Conservation (phyloP, 257 asterid genomes). For the Parsonsia alboflavescens region DNA sequence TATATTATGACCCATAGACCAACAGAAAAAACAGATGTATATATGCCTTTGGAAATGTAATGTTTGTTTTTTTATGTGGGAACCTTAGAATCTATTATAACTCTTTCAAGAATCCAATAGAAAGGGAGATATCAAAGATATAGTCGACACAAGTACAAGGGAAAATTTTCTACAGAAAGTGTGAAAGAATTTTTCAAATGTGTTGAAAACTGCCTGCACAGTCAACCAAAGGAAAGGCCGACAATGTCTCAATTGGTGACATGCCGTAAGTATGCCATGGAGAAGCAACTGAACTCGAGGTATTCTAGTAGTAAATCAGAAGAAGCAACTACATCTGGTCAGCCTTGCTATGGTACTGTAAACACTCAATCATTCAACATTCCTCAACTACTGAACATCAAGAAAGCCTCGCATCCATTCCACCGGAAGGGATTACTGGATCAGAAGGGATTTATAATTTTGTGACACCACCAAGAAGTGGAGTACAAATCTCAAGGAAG, state of each 20-base stretch:
- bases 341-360: no score
- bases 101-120: no score
- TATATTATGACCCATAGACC: conserved; percentile 2
- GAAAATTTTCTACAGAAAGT: not conserved
- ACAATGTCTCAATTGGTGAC: conserved; percentile 15
- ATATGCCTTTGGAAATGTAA: conserved; percentile 18
- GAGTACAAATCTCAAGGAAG: no score
- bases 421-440: not conserved
- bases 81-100: no score
- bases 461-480: not conserved
- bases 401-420: not conserved
- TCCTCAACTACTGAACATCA: not conserved
- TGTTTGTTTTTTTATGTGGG: conserved; percentile 18
- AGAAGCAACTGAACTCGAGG: not conserved
- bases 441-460: not conserved
- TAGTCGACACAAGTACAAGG: not conserved
- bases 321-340: not conserved
- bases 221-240: conserved; percentile 10
- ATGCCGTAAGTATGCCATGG: not conserved
- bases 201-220: not conserved
- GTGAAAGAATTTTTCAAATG: not conserved
- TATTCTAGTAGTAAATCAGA: not conserved
- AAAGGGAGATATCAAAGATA: not conserved
- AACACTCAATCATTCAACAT: not conserved
- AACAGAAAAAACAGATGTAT: conserved; percentile 20